Base-by-base conservation (phyloP, 75 land plant genomes). In the Sequoia sempervirens region DNA sequence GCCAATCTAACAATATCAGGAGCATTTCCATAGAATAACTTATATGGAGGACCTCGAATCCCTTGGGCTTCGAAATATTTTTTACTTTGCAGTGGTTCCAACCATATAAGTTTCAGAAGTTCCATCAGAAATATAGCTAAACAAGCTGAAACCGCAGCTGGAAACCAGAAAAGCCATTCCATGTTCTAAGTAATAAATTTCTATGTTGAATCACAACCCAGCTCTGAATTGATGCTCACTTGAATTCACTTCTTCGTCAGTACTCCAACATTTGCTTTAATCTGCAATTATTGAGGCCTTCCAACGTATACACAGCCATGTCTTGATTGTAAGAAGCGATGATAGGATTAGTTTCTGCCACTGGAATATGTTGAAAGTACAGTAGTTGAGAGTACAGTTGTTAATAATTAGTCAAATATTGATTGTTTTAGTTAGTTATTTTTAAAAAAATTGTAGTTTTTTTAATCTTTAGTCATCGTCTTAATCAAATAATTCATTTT, bases 11-110 rank as follows among this genome's bases (percentile, higher is more conserved):
- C 85, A 36, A 90, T 87, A 50, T 90, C 91, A 47, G 75, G 82
- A 26, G 89, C 23, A 85, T 90, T 90, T 14, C 91, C 88, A 81
- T 81, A 70, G 79, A 87, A 32, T 7, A 75, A 85, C 23, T 83
- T 68, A 80, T 81, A 84, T 26, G 75, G 82, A 38, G 91, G 91
- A 81, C 91, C 89, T 40, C 32, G 17, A n/a, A 87, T 36, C 70
- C 91, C 91, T 43, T 78, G 40, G 10, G 46, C 10, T 43, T 78
- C 46, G 7, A 78, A 78, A 23, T 38, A 40, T 28, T 36, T 43
- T 78, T 38, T 23, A 14, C 11, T 8, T 20, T 78, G 80, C 80
- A 38, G 23, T 17, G 80, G 80, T 28, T 78, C 40, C 80, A 23
- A 78, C 80, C 80, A 78, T 43, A 78, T 32, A 13, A 4, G 18